These are phyloP conservation scores for Adiantum capillusveneris DNA, from an alignment of 75 land plant species.

Conservation along the genomic window DNA sequence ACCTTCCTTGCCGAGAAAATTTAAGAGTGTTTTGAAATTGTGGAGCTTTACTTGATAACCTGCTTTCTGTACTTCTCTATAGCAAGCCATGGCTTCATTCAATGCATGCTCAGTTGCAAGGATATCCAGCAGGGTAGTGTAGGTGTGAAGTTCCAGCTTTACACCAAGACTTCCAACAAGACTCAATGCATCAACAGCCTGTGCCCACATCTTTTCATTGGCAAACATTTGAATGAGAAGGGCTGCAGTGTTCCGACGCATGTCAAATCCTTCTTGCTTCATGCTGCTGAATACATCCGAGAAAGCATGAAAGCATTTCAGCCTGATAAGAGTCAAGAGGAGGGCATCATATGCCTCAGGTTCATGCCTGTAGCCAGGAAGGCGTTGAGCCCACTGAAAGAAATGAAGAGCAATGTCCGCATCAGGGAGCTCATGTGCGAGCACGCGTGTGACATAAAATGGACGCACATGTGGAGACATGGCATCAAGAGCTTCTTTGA, in stretches of 20 bases:
- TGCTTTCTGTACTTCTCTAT: slow-evolving; percentile 75
- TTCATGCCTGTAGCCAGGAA: slow-evolving; percentile 26
- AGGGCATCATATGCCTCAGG: slow-evolving; percentile 61
- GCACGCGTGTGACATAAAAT: slow-evolving; percentile 36
- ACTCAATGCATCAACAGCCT: slow-evolving; percentile 56
- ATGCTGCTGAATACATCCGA: slow-evolving; percentile 49
- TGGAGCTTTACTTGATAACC: slow-evolving; percentile 61
- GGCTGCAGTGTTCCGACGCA: slow-evolving; percentile 21
- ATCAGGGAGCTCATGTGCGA: slow-evolving; percentile 47
- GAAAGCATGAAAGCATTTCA: slow-evolving; percentile 30
- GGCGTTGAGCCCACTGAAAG: slow-evolving; percentile 55
- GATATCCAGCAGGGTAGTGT: slow-evolving; percentile 63
- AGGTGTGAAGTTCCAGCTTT: slow-evolving; percentile 74
- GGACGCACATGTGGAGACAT: slow-evolving; percentile 22
- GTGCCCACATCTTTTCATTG: slow-evolving; percentile 27
- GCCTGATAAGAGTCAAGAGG: slow-evolving; percentile 39
- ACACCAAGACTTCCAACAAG: slow-evolving; percentile 62
- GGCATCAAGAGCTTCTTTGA: slow-evolving; percentile 34
- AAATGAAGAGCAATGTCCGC: slow-evolving; percentile 39
- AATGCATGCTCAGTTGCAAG: slow-evolving; percentile 43
- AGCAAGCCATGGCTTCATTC: slow-evolving; percentile 52
- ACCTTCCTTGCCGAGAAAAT: slow-evolving; percentile 54
- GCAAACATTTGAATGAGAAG: slow-evolving; percentile 33
- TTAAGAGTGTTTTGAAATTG: slow-evolving; percentile 52
- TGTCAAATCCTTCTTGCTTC: slow-evolving; percentile 52